phyloP scores from a whole-genome alignment of 495 filamentous ascomycete species.

The Penicillium paxilli region DNA sequence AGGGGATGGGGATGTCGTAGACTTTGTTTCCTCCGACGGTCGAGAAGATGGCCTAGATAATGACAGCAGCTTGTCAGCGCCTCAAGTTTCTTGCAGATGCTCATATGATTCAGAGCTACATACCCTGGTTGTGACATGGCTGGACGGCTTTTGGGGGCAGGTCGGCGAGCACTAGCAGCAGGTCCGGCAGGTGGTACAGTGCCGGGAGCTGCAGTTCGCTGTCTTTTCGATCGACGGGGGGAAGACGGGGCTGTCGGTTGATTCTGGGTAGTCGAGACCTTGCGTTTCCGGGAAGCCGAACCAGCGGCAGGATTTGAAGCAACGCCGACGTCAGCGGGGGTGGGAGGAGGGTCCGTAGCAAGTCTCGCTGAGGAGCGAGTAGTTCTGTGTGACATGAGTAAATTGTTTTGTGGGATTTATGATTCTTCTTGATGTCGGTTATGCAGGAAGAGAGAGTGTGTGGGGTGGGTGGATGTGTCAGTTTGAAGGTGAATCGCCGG shows the following conservation, averaged over 20 bases:
- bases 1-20: slow-evolving; percentile 47
- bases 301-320: slow-evolving; percentile 38
- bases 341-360: slow-evolving; percentile 61
- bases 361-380: slow-evolving; percentile 78
- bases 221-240: slow-evolving; percentile 45
- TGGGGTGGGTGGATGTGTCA: neutral
- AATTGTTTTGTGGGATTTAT: slow-evolving; percentile 23
- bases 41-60: slow-evolving; percentile 46
- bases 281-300: slow-evolving; percentile 57
- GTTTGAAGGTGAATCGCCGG: neutral
- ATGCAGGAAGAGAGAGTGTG: neutral
- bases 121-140: slow-evolving; percentile 86
- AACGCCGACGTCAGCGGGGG: slow-evolving; percentile 35
- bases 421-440: neutral
- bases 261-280: slow-evolving; percentile 46
- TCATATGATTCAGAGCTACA: slow-evolving; percentile 18
- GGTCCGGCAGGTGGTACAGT: slow-evolving; percentile 44
- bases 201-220: slow-evolving; percentile 38
- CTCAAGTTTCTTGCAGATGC: neutral
- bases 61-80: neutral
- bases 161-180: slow-evolving; percentile 51
- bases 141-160: slow-evolving; percentile 63
- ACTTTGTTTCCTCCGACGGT: slow-evolving; percentile 43
- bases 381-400: slow-evolving; percentile 82
- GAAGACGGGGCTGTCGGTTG: slow-evolving; percentile 41